Percentiles rank a stretch among this genome's conserved stretches.
These are phyloP conservation scores for Paramyrothecium sp. DNA, from an alignment of 2,329 filamentous ascomycete species.

Conservation along the genomic window DNA sequence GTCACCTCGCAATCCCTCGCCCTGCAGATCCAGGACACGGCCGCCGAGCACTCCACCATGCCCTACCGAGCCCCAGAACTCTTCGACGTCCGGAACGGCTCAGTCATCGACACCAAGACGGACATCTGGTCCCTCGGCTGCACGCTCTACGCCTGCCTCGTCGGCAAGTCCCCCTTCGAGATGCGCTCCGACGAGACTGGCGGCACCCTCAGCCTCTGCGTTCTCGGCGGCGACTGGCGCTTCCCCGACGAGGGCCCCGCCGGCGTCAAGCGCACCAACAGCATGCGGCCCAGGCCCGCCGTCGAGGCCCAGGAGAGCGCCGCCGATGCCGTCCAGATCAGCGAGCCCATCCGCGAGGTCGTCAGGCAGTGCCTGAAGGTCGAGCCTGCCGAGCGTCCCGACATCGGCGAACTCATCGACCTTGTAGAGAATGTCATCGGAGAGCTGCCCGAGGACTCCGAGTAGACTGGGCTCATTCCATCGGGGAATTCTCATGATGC, in stretches of 20 bases:
- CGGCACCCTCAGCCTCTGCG: constrained; percentile 87
- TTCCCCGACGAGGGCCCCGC: constrained; percentile 84
- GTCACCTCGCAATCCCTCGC: constrained; percentile 90
- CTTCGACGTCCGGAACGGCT: constrained; percentile 94
- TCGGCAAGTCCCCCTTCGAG: constrained; percentile 96
- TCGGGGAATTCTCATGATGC: neutral
- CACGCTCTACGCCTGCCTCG: constrained; percentile 94
- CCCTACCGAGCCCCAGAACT: constrained; percentile 96
- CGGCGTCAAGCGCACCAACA: constrained; percentile 47
- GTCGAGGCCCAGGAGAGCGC: constrained; percentile 19
- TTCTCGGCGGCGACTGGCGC: constrained; percentile 91
- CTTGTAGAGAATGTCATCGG: constrained; percentile 75
- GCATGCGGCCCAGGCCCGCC: constrained; percentile 30
- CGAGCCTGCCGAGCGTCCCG: constrained; percentile 83
- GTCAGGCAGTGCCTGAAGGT: constrained; percentile 84
- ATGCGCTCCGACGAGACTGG: constrained; percentile 94
- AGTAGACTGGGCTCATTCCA: constrained; percentile 10
- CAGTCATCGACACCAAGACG: constrained; percentile 90
- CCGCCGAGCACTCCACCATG: constrained; percentile 97
- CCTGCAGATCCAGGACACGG: constrained; percentile 88
- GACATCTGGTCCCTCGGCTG: constrained; percentile 98
- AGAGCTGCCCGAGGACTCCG: constrained; percentile 56
- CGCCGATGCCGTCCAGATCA: constrained; percentile 55
- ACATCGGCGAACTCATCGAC: constrained; percentile 78
- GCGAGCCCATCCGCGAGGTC: constrained; percentile 80